phyloP scores from a whole-genome alignment of 2,329 filamentous ascomycete genomes.

The Penicillium paneum region DNA sequence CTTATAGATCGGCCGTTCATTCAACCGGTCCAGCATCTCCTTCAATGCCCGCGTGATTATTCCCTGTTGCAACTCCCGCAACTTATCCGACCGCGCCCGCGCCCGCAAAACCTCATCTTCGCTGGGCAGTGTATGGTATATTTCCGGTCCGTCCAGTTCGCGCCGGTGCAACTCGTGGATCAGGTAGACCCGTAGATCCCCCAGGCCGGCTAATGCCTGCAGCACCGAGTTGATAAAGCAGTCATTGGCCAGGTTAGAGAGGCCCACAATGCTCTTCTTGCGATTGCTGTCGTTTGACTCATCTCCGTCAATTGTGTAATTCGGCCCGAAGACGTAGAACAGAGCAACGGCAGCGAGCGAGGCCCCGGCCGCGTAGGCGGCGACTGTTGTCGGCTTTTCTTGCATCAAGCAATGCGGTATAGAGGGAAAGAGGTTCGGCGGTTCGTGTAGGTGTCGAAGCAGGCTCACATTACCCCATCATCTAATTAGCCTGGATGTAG shows the following conservation, averaged over 20 bases:
- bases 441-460: slow-evolving; percentile 13
- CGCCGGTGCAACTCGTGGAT: slow-evolving; percentile 87
- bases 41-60: slow-evolving; percentile 84
- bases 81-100: slow-evolving; percentile 46
- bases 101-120: slow-evolving; percentile 38
- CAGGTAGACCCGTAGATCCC: slow-evolving; percentile 83
- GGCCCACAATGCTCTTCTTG: slow-evolving; percentile 84
- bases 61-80: slow-evolving; percentile 68
- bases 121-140: slow-evolving; percentile 65
- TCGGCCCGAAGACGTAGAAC: slow-evolving; percentile 97
- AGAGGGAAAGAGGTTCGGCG: slow-evolving; percentile 1
- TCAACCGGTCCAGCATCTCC: slow-evolving; percentile 85
- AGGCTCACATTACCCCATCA: slow-evolving; percentile 19
- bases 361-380: slow-evolving; percentile 90
- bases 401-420: slow-evolving; percentile 57
- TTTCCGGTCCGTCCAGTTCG: slow-evolving; percentile 69
- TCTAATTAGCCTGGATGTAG: slow-evolving; percentile 8
- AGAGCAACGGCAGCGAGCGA: slow-evolving; percentile 92
- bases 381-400: slow-evolving; percentile 76
- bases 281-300: slow-evolving; percentile 58
- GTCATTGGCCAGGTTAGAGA: slow-evolving; percentile 89
- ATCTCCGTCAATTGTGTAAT: slow-evolving; percentile 87
- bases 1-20: slow-evolving; percentile 87
- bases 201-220: slow-evolving; percentile 85
- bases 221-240: slow-evolving; percentile 96